A percentile compares a stretch with the other conserved stretches of the same genome.
Evolutionary conservation across 352 stramenopile species (phyloP).

Genomic region (Stephanocyclus meneghinianus): DNA sequence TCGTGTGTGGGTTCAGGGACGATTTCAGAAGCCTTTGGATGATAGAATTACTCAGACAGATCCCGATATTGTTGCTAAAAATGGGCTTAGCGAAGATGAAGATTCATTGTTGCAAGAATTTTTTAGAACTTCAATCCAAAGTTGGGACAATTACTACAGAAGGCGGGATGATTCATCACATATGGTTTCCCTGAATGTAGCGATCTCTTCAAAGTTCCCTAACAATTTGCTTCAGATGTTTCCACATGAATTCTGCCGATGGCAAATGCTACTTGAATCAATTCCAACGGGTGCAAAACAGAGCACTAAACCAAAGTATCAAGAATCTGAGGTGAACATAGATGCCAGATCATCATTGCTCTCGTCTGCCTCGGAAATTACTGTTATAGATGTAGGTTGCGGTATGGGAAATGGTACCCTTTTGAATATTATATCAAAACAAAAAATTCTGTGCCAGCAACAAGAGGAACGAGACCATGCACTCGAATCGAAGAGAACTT

Average conservation of each 20-base stretch:
- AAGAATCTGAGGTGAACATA: neutral
- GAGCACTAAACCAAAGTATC: neutral
- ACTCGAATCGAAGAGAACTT: neutral
- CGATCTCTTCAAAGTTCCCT: neutral
- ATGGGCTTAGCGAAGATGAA: neutral
- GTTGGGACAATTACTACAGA: conserved; percentile 36
- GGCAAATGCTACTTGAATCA: conserved; percentile 10
- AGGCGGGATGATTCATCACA: neutral
- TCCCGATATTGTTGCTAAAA: neutral
- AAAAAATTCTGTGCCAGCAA: conserved; percentile 46
- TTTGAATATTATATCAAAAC: conserved; percentile 89
- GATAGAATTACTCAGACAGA: neutral
- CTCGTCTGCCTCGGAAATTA: conserved; percentile 8
- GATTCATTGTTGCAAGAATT: conserved; percentile 10
- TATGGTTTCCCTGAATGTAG: neutral
- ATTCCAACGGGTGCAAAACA: neutral
- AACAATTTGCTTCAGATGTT: conserved; percentile 74
- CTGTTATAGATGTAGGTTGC: conserved; percentile 91
- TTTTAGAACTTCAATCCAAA: conserved; percentile 1
- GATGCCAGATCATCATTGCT: neutral
- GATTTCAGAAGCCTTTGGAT: conserved; percentile 61
- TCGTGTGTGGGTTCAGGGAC: conserved; percentile 73
- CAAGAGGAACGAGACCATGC: neutral
- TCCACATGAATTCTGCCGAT: conserved; percentile 81
- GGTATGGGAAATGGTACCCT: conserved; percentile 92